Evolutionary conservation across 371 early-diverging fungal genomes (phyloP).

Genomic region (Apophysomyces variabilis): DNA sequence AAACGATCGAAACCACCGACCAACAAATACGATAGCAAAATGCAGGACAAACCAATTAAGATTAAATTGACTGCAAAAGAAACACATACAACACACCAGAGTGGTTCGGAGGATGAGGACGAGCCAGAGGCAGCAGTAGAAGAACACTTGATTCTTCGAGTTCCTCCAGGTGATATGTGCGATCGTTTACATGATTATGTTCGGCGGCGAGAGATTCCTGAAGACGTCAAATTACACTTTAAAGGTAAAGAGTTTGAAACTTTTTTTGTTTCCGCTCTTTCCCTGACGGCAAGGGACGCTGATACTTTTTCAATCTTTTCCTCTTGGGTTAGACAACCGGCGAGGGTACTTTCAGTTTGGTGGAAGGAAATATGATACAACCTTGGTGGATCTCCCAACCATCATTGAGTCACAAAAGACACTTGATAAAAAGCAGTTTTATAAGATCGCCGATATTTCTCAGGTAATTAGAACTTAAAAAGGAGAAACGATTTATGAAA

Average conservation of each 20-base stretch:
- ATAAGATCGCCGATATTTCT: constrained; percentile 97
- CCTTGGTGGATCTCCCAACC: constrained; percentile 92
- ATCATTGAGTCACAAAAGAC: constrained; percentile 98
- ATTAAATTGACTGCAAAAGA: constrained; percentile 40
- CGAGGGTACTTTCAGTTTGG: constrained; percentile 72
- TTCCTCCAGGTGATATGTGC: constrained; percentile 68
- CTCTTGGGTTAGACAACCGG: constrained; percentile 60
- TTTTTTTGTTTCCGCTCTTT: neutral
- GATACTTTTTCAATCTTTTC: neutral
- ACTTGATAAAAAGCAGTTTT: constrained; percentile 92
- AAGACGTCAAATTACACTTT: constrained; percentile 67
- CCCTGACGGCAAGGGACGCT: too few species aligned
- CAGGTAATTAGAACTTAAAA: constrained; percentile 60
- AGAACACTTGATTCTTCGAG: constrained; percentile 82
- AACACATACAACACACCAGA: constrained; percentile 8
- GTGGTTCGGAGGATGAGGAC: constrained; percentile 61
- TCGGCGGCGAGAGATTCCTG: constrained; percentile 68
- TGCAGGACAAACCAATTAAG: constrained; percentile 35
- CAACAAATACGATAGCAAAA: neutral
- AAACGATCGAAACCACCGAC: constrained; percentile 10
- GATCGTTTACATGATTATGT: constrained; percentile 72
- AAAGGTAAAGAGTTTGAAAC: constrained; percentile 45
- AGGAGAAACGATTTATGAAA: neutral
- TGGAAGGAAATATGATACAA: constrained; percentile 62
- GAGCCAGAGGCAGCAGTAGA: constrained; percentile 71